Conservation (phyloP, 1,139 yeast species). For the Nakaseomyces bracarensis region DNA sequence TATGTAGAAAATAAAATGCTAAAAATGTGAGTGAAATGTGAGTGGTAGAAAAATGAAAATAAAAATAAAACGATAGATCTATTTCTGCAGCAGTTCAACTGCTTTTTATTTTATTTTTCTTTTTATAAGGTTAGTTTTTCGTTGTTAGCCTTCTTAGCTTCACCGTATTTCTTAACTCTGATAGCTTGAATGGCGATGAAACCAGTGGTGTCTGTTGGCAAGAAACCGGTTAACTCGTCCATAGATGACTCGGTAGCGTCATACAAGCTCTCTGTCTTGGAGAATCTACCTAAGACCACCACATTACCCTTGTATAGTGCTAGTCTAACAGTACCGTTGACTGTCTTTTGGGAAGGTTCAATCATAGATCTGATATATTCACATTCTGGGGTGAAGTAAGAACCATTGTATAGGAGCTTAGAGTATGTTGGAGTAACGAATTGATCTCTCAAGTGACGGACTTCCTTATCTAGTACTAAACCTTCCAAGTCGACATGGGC, state of each 20-base stretch:
- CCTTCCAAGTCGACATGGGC: constrained; percentile 97
- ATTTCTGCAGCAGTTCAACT: no score
- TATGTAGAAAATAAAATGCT: no score
- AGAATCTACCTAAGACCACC: constrained; percentile 82
- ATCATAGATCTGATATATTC: constrained; percentile 92
- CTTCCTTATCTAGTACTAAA: constrained; percentile 93
- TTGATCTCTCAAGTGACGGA: constrained; percentile 90
- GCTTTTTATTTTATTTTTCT: no score
- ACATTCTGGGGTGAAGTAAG: constrained; percentile 97
- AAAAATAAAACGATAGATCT: no score
- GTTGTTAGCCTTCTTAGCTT: constrained; percentile 75
- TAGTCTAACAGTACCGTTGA: constrained; percentile 93
- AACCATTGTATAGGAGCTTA: constrained; percentile 87
- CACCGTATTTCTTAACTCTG: constrained; percentile 96
- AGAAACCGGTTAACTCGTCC: constrained; percentile 98
- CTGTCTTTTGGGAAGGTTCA: constrained; percentile 86
- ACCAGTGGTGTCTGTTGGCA: constrained; percentile 94
- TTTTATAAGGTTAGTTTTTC: constrained; percentile 33
- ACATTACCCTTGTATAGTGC: constrained; percentile 87
- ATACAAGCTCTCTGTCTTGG: constrained; percentile 89
- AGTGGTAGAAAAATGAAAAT: no score
- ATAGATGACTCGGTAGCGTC: constrained; percentile 97
- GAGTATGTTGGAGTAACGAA: constrained; percentile 92
- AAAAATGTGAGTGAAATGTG: no score
- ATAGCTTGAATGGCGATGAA: constrained; percentile 97